Base-by-base conservation (phyloP, 2,329 filamentous ascomycete species). In the Nectriaceae sp. region DNA sequence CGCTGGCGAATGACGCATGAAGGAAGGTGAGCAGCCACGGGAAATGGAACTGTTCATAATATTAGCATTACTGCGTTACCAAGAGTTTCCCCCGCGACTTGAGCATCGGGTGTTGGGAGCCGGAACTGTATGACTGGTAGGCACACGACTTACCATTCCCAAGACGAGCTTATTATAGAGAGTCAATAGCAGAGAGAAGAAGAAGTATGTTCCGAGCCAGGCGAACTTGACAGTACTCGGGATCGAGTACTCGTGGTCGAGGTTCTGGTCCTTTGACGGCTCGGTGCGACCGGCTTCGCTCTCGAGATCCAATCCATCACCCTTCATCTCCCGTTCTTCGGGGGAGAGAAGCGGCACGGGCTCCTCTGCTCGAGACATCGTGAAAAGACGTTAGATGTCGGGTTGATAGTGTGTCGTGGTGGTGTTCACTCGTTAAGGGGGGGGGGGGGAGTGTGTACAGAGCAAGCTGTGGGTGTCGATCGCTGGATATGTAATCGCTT, bases 1-100 rank as follows among this genome's bases (percentile, higher is more conserved):
- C 52, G 19, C 78, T 77, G 16, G 81, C 79, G 40, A 78, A 79
- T n/a, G 75, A 71, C 11, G 82, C 74, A 59, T 85, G 82, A 16
- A 83, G 68, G 43, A 77, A 76, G 2, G 82, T 85, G 31, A 85
- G 66, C 16, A 85, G 75, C 77, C 81, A 85, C 38, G 82, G 82
- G 59, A 81, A 83, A 39, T 73, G 68, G 55, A 84, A 83, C 76
- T 83, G 49, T n/a, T 33, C 20, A n/a, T 19, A 19, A 36, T 36
- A 18, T 29, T 13, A 29, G 13, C 24, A 6, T 13, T 29, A 29
- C 24, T 13, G 24, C 24, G 24, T 29, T 13, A n/a, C 13, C 24
- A 29, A 29, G 24, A 13, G 24, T 6, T 29, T 29, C 24, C 6
- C 33, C 33, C 5, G 16, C 8, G n/a, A n/a, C n/a, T 6, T 36